phyloP scores from a whole-genome alignment of 2,329 filamentous ascomycete species.

The Pyrenochaeta sp. region DNA sequence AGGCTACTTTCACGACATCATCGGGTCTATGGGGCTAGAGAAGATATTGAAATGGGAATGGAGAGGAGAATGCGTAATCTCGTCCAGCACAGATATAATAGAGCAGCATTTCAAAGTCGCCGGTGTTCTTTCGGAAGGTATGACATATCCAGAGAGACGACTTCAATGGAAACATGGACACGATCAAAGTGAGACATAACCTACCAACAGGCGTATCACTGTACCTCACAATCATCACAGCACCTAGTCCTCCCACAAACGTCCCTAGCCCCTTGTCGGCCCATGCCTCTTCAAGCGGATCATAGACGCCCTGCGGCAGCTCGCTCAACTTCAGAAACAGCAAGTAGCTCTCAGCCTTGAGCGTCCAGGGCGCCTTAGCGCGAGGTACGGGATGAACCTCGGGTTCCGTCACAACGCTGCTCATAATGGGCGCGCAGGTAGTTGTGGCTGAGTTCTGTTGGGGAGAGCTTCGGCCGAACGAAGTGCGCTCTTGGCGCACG shows the following conservation, averaged over 20 bases:
- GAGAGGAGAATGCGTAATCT: not conserved
- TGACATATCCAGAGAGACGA: not conserved
- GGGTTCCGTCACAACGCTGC: slow-evolving; percentile 4
- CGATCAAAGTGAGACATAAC: slow-evolving; percentile 8
- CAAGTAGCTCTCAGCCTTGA: slow-evolving; percentile 36
- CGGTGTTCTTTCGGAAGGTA: no score
- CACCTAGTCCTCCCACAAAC: slow-evolving; percentile 39
- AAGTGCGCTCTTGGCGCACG: no score
- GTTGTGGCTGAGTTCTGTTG: not conserved
- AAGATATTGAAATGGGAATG: not conserved
- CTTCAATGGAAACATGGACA: not conserved
- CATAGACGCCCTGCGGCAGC: slow-evolving; percentile 37
- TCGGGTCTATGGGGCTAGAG: not conserved
- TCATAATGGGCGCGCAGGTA: not conserved
- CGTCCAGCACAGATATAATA: no score
- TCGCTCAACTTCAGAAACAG: slow-evolving; percentile 31
- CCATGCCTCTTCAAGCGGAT: slow-evolving; percentile 32
- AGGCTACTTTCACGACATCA: not conserved
- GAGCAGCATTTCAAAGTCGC: no score
- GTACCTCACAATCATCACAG: slow-evolving; percentile 41
- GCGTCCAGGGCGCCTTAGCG: slow-evolving; percentile 35
- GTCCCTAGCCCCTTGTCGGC: slow-evolving; percentile 18
- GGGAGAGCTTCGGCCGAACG: no score
- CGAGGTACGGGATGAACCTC: slow-evolving; percentile 29
- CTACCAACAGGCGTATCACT: slow-evolving; percentile 42